Percentiles rank a stretch among this genome's conserved stretches.
phyloP scores from a whole-genome alignment of 345 rosid species.

The Eucalyptus camaldulensis region DNA sequence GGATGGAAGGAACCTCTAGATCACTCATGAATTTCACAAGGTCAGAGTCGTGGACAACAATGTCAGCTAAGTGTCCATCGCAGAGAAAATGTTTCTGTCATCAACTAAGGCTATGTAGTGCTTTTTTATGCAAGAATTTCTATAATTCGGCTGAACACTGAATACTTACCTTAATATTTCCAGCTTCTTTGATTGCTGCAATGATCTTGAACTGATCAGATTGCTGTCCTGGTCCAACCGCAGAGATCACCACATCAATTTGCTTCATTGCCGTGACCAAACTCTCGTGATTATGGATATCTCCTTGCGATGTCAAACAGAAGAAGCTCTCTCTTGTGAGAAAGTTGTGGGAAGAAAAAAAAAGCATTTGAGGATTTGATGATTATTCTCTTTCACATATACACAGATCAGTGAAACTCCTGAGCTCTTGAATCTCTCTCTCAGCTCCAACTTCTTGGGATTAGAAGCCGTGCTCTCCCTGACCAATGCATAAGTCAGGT shows the following conservation, averaged over 20 bases:
- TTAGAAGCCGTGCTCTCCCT: slow-evolving; percentile 14
- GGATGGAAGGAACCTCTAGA: slow-evolving; percentile 15
- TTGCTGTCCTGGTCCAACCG: neutral
- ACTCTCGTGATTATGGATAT: slow-evolving; percentile 4
- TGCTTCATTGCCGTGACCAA: slow-evolving; percentile 13
- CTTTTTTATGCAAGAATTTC: neutral
- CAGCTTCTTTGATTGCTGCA: slow-evolving; percentile 22
- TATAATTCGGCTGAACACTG: too few relatives aligned
- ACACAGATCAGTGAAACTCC: slow-evolving; percentile 1
- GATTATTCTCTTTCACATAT: neutral
- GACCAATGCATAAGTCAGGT: slow-evolving; percentile 10
- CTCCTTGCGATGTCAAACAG: slow-evolving; percentile 3
- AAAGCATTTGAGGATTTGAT: neutral
- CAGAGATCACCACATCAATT: slow-evolving; percentile 15
- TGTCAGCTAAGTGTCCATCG: neutral
- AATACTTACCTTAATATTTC: slow-evolving; percentile 7
- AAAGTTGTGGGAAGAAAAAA: neutral
- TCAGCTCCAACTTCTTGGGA: slow-evolving; percentile 9
- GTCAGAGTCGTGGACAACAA: neutral
- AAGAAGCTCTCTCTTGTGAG: neutral
- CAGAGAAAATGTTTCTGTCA: neutral
- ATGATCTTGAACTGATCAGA: slow-evolving; percentile 12
- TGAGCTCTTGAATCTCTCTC: slow-evolving; percentile 6
- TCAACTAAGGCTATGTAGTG: neutral
- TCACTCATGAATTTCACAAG: neutral